These are phyloP conservation scores for Xylariaceae sp. DNA, from an alignment of 2,329 filamentous ascomycete genomes.

Conservation along the genomic window DNA sequence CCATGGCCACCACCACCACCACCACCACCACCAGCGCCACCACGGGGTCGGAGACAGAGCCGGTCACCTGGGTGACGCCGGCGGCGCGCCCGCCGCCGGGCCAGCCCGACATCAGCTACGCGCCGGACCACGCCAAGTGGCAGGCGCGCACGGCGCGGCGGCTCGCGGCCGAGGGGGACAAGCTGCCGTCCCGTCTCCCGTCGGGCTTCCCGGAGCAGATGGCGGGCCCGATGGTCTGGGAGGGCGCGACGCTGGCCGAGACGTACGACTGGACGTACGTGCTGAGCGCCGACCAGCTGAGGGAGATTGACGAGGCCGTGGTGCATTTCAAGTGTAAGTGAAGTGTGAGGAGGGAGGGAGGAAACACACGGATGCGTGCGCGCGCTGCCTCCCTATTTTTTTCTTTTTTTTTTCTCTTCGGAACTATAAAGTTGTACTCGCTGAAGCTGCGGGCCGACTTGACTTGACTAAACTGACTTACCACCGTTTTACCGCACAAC, in stretches of 20 bases:
- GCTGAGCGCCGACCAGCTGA: slow-evolving; percentile 36
- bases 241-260: slow-evolving; percentile 39
- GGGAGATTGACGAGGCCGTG: slow-evolving; percentile 39
- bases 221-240: slow-evolving; percentile 47
- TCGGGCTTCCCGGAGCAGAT: slow-evolving; percentile 42
- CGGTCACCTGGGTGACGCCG: slow-evolving; percentile 16
- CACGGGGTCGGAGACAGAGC: no score
- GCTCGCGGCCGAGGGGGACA: slow-evolving; percentile 33
- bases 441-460: no score
- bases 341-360: background rate
- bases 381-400: no score
- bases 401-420: no score
- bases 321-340: slow-evolving; percentile 32
- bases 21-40: slow-evolving; percentile 15
- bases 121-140: slow-evolving; percentile 47
- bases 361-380: no score
- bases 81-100: slow-evolving; percentile 25
- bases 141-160: slow-evolving; percentile 39
- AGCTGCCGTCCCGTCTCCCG: slow-evolving; percentile 34
- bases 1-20: slow-evolving; percentile 9
- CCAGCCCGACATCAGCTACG: slow-evolving; percentile 49
- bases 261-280: slow-evolving; percentile 47
- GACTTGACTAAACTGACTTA: background rate
- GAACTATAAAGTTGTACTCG: no score
- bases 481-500: background rate